These are phyloP conservation scores for Hydnomerulius pinastri DNA, from an alignment of 768 basidiomycete species.

Conservation along the genomic window DNA sequence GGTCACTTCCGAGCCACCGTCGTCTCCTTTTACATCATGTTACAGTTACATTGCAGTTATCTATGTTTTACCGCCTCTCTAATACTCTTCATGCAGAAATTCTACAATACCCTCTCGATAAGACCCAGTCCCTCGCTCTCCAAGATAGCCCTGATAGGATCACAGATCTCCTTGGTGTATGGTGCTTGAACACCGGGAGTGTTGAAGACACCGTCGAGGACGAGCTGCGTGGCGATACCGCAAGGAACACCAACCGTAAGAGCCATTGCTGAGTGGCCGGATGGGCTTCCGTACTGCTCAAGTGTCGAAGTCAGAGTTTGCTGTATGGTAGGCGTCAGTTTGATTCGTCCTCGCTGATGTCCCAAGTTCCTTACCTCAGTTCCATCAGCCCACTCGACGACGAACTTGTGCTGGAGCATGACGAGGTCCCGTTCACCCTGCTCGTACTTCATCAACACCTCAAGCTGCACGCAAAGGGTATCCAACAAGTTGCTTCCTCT, in stretches of 20 bases:
- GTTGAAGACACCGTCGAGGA: conserved; percentile 83
- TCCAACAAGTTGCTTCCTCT: conserved; percentile 83
- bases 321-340: conserved; percentile 35
- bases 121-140: conserved; percentile 79
- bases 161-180: conserved; percentile 84
- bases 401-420: conserved; percentile 98
- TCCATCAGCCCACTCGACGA: conserved; percentile 88
- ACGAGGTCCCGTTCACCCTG: conserved; percentile 92
- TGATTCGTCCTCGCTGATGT: background rate
- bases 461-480: conserved; percentile 88
- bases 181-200: conserved; percentile 83
- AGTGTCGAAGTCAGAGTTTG: conserved; percentile 90
- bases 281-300: conserved; percentile 80
- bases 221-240: conserved; percentile 89
- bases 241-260: conserved; percentile 89
- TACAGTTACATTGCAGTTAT: background rate
- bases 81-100: background rate
- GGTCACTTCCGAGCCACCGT: too few species aligned
- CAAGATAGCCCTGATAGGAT: conserved; percentile 63
- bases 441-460: conserved; percentile 91
- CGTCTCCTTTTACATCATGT: too few species aligned
- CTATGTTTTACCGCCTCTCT: background rate
- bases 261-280: conserved; percentile 90
- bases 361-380: conserved; percentile 46
- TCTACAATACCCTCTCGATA: conserved; percentile 65